Conservation (phyloP, 257 asterid species). For the Solanum megistacrolobum region DNA sequence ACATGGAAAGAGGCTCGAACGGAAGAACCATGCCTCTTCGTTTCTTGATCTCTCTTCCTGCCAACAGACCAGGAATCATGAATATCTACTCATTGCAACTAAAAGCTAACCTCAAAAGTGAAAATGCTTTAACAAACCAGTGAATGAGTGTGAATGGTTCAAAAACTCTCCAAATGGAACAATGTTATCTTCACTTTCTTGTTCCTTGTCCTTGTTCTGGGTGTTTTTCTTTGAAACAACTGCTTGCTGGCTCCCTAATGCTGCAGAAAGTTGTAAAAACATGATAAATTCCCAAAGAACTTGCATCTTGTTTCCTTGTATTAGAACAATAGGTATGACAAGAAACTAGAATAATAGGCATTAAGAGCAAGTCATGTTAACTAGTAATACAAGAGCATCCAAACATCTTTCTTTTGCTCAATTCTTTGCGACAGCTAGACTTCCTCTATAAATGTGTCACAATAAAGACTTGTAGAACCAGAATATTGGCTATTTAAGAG, state of each 20-base stretch:
- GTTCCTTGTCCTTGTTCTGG: constrained; percentile 14
- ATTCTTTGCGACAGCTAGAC: not conserved
- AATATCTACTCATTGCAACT: not conserved
- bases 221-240: constrained; percentile 30
- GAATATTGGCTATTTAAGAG: not conserved
- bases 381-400: not conserved
- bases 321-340: not conserved
- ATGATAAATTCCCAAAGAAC: not conserved
- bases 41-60: constrained; percentile 37
- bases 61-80: constrained; percentile 1
- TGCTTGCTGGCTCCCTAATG: constrained; percentile 55
- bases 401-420: not conserved
- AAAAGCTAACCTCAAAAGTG: not conserved
- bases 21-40: constrained; percentile 85
- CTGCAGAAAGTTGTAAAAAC: constrained; percentile 30
- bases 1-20: constrained; percentile 76
- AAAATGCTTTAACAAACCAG: constrained; percentile 22
- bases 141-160: constrained; percentile 51
- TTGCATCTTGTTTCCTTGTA: not conserved
- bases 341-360: not conserved
- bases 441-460: not conserved
- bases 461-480: not conserved
- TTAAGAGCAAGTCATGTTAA: not conserved
- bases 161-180: constrained; percentile 47
- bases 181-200: constrained; percentile 18